These are phyloP conservation scores for Hymenoscyphus fructigenus DNA, from an alignment of 2,329 filamentous ascomycete species.

Conservation along the genomic window DNA sequence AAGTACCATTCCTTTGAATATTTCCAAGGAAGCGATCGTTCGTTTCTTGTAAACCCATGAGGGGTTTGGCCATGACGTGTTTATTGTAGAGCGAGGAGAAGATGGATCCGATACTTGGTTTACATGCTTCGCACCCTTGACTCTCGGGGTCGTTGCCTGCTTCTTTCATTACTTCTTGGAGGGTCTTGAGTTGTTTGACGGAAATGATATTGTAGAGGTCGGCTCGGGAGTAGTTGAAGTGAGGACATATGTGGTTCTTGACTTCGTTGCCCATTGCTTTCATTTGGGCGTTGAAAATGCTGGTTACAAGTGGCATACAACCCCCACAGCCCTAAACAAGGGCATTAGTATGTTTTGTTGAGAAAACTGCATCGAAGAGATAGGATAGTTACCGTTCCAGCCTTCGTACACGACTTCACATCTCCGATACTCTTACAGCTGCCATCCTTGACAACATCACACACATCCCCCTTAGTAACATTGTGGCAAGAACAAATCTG, in stretches of 20 bases:
- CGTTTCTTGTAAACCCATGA: slow-evolving; percentile 80
- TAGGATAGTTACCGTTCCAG: slow-evolving; percentile 57
- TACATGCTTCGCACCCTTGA: slow-evolving; percentile 84
- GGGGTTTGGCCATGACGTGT: slow-evolving; percentile 71
- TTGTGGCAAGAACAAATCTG: slow-evolving; percentile 95
- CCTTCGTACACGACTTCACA: slow-evolving; percentile 87
- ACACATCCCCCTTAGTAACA: slow-evolving; percentile 80
- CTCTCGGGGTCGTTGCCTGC: slow-evolving; percentile 70
- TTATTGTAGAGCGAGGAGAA: slow-evolving; percentile 80
- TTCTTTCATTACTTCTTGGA: slow-evolving; percentile 74
- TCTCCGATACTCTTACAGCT: slow-evolving; percentile 79
- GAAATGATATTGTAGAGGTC: slow-evolving; percentile 90
- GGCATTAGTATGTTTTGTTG: neutral
- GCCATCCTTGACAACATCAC: slow-evolving; percentile 70
- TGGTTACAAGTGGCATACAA: slow-evolving; percentile 83
- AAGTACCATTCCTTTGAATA: slow-evolving; percentile 89
- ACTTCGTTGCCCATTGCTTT: slow-evolving; percentile 81
- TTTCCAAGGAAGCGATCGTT: slow-evolving; percentile 88
- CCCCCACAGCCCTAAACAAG: slow-evolving; percentile 69
- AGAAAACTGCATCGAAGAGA: neutral
- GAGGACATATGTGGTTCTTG: slow-evolving; percentile 79
- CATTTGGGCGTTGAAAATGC: slow-evolving; percentile 90
- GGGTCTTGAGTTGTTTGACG: slow-evolving; percentile 72
- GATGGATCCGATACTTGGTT: slow-evolving; percentile 78
- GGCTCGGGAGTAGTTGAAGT: slow-evolving; percentile 79